Evolutionary conservation across 2,329 filamentous ascomycete species (phyloP), one percentile per base, ranked within the genome.

Genomic region (Trichothecium sympodiale): DNA sequence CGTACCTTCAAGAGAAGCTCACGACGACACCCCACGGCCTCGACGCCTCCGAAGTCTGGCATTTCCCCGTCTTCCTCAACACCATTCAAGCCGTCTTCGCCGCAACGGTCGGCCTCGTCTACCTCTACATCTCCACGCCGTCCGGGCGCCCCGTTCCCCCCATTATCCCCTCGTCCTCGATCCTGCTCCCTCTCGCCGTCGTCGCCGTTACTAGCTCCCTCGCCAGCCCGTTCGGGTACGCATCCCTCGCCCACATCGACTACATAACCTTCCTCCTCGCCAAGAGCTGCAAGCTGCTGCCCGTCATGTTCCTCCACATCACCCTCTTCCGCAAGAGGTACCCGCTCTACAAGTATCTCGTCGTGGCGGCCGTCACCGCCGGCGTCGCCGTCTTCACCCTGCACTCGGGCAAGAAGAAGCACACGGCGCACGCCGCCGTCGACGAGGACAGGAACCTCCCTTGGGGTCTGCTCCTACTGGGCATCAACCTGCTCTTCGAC

Each of bases 241-340:
- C 91, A 34, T 83, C 79, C 40, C 77, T 96, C 34, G 79, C 82
- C 27, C 87, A 96, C 58, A 87, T 96, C 60, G 91, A 96, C 72
- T 96, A 96, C 62, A 85, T 96, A 52, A 95, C 91, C 20, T 96
- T 94, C 62, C 84, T 95, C 47, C 81, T 98, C 29, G 89, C 91
- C 48, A 96, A 98, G 64, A 88, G 82, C 49, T 98, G 91, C 80
- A 98, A 98, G 66, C 74, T 98, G 15, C 77, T 98, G n/a, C 91
- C 91, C 3, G 91, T 98, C 52, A 96, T 98, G 91, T 80, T 91
- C 51, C 72, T 98, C 29, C 89, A 98, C 65, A 76, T 96, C 52
- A 89, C 87, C 31, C 62, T 98, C 32, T 98, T 95, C 67, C 79
- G 81, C 41, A 83, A 81, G 52, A 71, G 80, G 33, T 98, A 95